These are phyloP conservation scores for Microstroma glucosiphilum DNA, from an alignment of 1,284 basidiomycete genomes.

Conservation along the genomic window DNA sequence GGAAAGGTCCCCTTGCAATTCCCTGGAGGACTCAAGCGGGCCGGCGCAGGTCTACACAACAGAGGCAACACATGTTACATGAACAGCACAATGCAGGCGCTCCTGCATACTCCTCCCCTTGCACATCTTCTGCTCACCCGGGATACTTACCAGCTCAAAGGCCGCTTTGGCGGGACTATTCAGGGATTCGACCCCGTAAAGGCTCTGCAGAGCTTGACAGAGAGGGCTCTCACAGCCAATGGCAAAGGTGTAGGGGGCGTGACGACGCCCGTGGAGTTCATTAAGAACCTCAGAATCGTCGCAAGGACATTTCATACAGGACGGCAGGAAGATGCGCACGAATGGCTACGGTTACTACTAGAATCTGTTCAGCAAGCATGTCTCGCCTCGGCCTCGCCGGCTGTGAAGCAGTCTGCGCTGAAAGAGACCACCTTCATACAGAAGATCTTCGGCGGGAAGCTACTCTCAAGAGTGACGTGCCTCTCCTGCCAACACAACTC, in stretches of 20 bases:
- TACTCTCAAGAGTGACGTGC: constrained; percentile 91
- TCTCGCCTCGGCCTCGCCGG: constrained; percentile 67
- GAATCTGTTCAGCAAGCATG: constrained; percentile 84
- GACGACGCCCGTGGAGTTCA: constrained; percentile 34
- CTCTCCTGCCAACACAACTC: constrained; percentile 74
- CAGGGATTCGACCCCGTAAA: constrained; percentile 33
- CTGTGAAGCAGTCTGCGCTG: constrained; percentile 55
- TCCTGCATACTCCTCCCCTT: constrained; percentile 87
- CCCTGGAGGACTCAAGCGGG: constrained; percentile 22
- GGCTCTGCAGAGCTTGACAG: constrained; percentile 62
- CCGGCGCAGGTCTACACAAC: constrained; percentile 66
- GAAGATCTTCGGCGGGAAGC: constrained; percentile 81
- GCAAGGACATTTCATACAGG: constrained; percentile 83
- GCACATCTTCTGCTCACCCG: constrained; percentile 63
- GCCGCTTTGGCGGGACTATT: constrained; percentile 50
- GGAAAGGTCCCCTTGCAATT: constrained; percentile 28
- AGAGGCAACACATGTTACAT: constrained; percentile 96
- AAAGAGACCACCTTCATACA: constrained; percentile 91
- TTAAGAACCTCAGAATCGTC: constrained; percentile 59
- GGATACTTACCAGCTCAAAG: constrained; percentile 55
- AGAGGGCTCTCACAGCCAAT: constrained; percentile 7
- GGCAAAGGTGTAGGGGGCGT: background rate
- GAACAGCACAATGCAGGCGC: constrained; percentile 88
- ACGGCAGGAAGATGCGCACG: constrained; percentile 96
- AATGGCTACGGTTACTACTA: constrained; percentile 90